A percentile compares a stretch with the other conserved stretches of the same genome.
These are phyloP conservation scores for Botrytis cinerea DNA, from an alignment of 2,329 filamentous ascomycete species.

Conservation along the genomic window DNA sequence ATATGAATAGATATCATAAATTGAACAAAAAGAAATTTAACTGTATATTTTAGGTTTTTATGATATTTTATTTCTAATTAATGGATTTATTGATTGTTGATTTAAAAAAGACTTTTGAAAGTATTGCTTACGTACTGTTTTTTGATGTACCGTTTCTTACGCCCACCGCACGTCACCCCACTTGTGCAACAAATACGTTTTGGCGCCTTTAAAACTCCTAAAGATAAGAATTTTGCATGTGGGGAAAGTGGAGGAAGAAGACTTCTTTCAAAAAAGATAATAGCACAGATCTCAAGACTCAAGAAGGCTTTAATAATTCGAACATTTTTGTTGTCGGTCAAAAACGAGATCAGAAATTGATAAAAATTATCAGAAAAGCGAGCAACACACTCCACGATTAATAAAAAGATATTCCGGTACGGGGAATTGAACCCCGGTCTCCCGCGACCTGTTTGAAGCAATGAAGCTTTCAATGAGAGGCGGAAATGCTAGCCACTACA, in stretches of 20 bases:
- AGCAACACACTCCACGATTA: neutral
- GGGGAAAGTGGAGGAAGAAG: neutral
- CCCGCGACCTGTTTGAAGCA: neutral
- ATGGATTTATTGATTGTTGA: no score
- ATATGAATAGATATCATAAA: no score
- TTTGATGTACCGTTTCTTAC: no score
- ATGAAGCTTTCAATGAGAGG: neutral
- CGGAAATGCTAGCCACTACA: conserved; percentile 20
- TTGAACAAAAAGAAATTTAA: no score
- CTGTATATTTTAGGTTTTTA: no score
- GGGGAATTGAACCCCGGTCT: conserved; percentile 17
- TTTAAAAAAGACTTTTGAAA: no score
- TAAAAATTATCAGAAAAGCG: no score
- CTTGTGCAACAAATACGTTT: neutral
- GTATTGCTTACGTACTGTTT: no score
- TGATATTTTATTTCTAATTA: no score
- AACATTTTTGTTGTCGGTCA: neutral
- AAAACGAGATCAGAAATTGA: neutral
- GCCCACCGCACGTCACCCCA: neutral
- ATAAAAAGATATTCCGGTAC: neutral
- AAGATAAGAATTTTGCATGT: neutral
- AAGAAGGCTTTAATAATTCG: neutral
- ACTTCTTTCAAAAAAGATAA: neutral
- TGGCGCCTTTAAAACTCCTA: neutral
- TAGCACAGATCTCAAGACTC: no score